Evolutionary conservation across 2,329 filamentous ascomycete genomes (phyloP), one percentile per base, ranked within the genome.

Genomic region (Ascochyta rabiei): DNA sequence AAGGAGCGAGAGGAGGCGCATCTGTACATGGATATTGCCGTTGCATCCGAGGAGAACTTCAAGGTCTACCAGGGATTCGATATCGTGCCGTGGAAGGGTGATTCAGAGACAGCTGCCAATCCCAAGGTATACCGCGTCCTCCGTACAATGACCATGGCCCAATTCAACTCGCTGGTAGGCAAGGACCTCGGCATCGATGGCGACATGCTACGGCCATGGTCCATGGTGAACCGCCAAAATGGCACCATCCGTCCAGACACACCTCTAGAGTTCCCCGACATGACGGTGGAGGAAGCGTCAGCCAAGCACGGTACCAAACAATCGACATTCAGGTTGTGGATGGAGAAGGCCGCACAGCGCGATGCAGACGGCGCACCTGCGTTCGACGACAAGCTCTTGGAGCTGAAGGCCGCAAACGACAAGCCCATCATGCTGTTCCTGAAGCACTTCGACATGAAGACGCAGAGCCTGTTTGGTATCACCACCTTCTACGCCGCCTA

Each of bases 191-290:
- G 80, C 0, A 76, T 89, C 44, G 86, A 93, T 39, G 81, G 88
- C 0, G 86, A 86, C 52, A 84, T 85, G 57, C 77, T 98, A 21
- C 86, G 95, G 19, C 84, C 96, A 16, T 99, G 95, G 96, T 86
- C 91, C 49, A 97, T 99, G 93, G 95, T 99, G 1, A 98, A 97
- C 71, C 89, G 95, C 10, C 95, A 99, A 74, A 99, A 99, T 73
- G 97, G 96, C 76, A 99, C 95, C 0, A 89, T 91, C 33, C 86
- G 95, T 16, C 95, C 96, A 0, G 95, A 99, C 71, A 88, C 91
- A 54, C 90, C 92, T 0, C 86, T 99, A 43, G 85, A 85, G 72
- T 92, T 96, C 68, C 78, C 86, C 2, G 83, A 88, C 5, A 89
- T 91, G 73, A 93, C 75, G 3, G 69, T 81, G 2, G 77, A 81